Evolutionary conservation across 768 basidiomycete genomes (phyloP), one percentile per base, ranked within the genome.

Genomic region (Boletellus emodensis): DNA sequence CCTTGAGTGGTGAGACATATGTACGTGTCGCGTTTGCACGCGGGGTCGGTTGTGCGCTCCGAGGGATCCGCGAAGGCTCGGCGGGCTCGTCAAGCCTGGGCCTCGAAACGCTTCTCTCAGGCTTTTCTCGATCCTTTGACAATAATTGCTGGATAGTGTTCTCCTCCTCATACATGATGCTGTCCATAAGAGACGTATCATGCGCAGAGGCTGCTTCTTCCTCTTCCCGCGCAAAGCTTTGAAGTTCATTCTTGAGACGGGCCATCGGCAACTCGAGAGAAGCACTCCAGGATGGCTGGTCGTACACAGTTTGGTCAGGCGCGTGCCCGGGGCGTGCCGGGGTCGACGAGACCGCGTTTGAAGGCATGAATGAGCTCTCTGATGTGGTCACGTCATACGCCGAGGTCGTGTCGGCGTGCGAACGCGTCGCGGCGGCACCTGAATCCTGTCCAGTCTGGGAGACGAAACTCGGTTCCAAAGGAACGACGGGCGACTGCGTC

Each of bases 241-340:
- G 78, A 1, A 89, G 70, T 40, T 86, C 81, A 36, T 80, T 74
- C 56, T 81, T 82, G 48, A 89, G 74, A 18, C 82, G 78, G 22
- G 82, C 76, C 37, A 90, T 75, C 7, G 91, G 88, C 0, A 83
- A 84, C 62, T 90, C 87, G 52, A 91, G 62, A 4, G 86, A 84
- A 6, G 77, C 73, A n/a, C 78, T 77, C 87, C 87, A 92, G 13
- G 85, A 84, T 2, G 82, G 75, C 11, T 76, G 77, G 28, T 78
- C 75, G 13, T 75, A 75, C 6, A 64, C 55, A 18, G 76, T 76
- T 40, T 59, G 74, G 53, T 76, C 64, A 36, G 72, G 58, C 6
- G 56, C 46, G 49, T 55, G 49, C 39, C 51, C 54, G 39, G 64
- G 60, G 46, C 68, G 68, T 9, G 87, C 84, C 15, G 90, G 91